Evolutionary conservation across 306 rosid species (phyloP).

Genomic region (Inga laurina): DNA sequence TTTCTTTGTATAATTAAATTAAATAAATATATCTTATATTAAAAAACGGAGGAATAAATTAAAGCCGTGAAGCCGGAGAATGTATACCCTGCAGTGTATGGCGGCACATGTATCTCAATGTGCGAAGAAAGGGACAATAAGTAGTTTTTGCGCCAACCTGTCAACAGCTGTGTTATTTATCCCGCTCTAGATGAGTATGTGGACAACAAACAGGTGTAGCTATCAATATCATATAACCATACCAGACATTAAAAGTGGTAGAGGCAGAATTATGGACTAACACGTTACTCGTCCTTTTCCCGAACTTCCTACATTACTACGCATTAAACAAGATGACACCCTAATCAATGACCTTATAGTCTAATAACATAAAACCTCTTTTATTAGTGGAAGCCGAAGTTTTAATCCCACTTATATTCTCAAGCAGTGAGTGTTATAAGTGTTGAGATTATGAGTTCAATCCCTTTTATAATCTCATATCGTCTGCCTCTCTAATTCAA

Average conservation of each 20-base stretch:
- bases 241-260: neutral
- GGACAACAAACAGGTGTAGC: neutral
- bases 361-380: too few relatives aligned
- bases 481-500: too few relatives aligned
- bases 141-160: neutral
- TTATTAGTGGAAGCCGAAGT: too few relatives aligned
- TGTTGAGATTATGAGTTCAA: too few relatives aligned
- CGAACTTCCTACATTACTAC: neutral
- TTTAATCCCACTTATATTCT: too few relatives aligned
- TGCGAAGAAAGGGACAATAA: neutral
- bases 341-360: too few relatives aligned
- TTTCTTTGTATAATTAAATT: too few relatives aligned
- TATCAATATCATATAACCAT: neutral
- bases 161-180: slow-evolving; percentile 1
- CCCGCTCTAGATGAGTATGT: neutral
- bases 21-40: too few relatives aligned
- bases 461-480: too few relatives aligned
- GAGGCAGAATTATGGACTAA: neutral
- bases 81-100: neutral
- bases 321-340: neutral
- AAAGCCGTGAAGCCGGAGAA: neutral
- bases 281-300: slow-evolving; percentile 1
- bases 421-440: too few relatives aligned
- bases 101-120: neutral
- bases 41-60: neutral